Conservation (phyloP, 2,329 filamentous ascomycete genomes). For the Colletotrichum tanaceti region DNA sequence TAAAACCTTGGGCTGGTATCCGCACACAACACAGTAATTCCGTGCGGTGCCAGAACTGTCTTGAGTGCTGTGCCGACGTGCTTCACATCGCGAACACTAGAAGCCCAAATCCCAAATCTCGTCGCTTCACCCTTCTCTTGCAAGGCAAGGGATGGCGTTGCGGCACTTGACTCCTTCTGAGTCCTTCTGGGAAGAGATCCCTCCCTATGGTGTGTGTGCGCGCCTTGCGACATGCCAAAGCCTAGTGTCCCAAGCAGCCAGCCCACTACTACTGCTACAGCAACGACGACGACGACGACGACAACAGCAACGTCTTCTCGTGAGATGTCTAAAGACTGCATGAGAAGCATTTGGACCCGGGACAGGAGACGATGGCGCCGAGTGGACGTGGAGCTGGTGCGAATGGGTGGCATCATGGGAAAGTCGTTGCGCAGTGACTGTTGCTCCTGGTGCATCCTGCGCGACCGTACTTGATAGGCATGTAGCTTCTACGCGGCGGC, state of each 20-base stretch:
- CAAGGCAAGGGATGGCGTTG: conserved; percentile 16
- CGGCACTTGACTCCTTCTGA: background rate
- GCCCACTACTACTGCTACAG: background rate
- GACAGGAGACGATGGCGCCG: background rate
- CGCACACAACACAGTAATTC: background rate
- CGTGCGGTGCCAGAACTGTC: background rate
- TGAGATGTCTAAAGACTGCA: background rate
- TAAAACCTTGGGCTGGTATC: conserved; percentile 27
- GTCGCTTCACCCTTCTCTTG: conserved; percentile 11
- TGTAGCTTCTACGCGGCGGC: conserved; percentile 17
- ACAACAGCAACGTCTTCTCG: too few species aligned
- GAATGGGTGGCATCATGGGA: background rate
- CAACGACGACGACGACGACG: too few species aligned
- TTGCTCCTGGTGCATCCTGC: background rate
- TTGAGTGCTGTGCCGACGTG: conserved; percentile 19
- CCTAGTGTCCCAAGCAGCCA: conserved; percentile 2
- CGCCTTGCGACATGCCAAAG: background rate
- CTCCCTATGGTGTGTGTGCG: background rate
- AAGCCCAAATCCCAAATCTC: conserved; percentile 23
- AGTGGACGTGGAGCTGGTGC: background rate
- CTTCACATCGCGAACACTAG: conserved; percentile 25
- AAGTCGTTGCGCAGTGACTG: background rate
- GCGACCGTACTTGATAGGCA: conserved; percentile 28
- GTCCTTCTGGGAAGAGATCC: background rate
- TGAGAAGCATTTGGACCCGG: background rate